Evolutionary conservation across 176 grass and related monocot genomes (phyloP).

Genomic region (Triticum turgidum): DNA sequence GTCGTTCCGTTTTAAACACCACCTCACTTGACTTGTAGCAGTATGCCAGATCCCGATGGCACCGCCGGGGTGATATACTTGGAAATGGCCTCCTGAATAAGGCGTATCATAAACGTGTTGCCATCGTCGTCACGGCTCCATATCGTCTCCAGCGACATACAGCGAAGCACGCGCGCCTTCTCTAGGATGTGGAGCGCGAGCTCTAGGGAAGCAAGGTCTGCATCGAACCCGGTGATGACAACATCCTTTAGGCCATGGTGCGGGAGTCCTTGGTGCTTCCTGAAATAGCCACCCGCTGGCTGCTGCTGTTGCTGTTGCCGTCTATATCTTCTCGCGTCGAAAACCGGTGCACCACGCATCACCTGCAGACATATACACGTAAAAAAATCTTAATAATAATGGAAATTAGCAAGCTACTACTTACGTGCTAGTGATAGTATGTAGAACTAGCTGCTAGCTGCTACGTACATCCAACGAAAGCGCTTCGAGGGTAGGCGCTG

Average conservation of each 20-base stretch:
- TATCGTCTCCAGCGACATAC: neutral
- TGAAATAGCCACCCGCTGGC: neutral
- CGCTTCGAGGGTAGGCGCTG: neutral
- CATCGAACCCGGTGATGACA: neutral
- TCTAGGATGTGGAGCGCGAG: neutral
- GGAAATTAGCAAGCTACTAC: too few relatives aligned
- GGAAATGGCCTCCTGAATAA: neutral
- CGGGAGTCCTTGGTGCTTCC: neutral
- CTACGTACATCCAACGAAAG: neutral
- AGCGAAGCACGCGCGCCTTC: neutral
- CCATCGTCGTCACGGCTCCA: neutral
- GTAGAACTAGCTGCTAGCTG: too few relatives aligned
- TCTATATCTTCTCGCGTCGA: neutral
- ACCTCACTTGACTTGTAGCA: too few relatives aligned
- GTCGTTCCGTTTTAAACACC: too few relatives aligned
- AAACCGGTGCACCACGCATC: neutral
- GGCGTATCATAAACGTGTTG: neutral
- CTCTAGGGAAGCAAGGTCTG: neutral
- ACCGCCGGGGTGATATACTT: neutral
- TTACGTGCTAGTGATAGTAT: too few relatives aligned
- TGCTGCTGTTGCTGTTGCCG: neutral
- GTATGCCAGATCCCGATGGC: neutral
- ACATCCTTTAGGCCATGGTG: neutral
- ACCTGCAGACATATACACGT: neutral
- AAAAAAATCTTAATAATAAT: too few relatives aligned